Conservation (phyloP, 129 eudicot species). For the Artemisia argyi region DNA sequence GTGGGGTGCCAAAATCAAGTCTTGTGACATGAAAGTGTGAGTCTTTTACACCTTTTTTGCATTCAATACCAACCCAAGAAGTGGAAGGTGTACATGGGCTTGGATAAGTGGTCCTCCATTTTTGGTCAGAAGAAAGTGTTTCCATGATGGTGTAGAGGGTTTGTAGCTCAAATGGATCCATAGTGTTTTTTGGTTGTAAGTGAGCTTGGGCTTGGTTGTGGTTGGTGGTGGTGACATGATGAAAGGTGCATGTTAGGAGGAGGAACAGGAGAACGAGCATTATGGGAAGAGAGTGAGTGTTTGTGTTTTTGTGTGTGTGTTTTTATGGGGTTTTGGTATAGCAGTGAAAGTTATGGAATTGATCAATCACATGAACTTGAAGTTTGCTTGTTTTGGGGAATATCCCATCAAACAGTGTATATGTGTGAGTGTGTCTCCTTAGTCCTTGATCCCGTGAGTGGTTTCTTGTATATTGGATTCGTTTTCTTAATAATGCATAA, state of each 20-base stretch:
- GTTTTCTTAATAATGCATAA: not conserved
- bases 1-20: slow-evolving; percentile 71
- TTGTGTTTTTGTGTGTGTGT: slow-evolving; percentile 9
- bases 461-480: slow-evolving; percentile 9
- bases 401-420: slow-evolving; percentile 11
- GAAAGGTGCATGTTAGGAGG: slow-evolving; percentile 27
- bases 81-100: slow-evolving; percentile 69
- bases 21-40: slow-evolving; percentile 65
- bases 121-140: slow-evolving; percentile 56
- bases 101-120: slow-evolving; percentile 63
- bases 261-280: slow-evolving; percentile 23
- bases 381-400: slow-evolving; percentile 19
- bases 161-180: slow-evolving; percentile 70
- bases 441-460: slow-evolving; percentile 26
- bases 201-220: slow-evolving; percentile 23
- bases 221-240: slow-evolving; percentile 36
- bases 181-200: slow-evolving; percentile 38
- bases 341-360: slow-evolving; percentile 3
- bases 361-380: slow-evolving; percentile 10
- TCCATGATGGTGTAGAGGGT: slow-evolving; percentile 75
- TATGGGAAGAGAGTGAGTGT: slow-evolving; percentile 24
- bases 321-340: slow-evolving; percentile 19
- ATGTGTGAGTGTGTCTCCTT: not conserved
- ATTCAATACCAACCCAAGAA: slow-evolving; percentile 77
- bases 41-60: slow-evolving; percentile 50